phyloP scores from a whole-genome alignment of 805 yeast species.

The Vanderwaltozyma polyspora region DNA sequence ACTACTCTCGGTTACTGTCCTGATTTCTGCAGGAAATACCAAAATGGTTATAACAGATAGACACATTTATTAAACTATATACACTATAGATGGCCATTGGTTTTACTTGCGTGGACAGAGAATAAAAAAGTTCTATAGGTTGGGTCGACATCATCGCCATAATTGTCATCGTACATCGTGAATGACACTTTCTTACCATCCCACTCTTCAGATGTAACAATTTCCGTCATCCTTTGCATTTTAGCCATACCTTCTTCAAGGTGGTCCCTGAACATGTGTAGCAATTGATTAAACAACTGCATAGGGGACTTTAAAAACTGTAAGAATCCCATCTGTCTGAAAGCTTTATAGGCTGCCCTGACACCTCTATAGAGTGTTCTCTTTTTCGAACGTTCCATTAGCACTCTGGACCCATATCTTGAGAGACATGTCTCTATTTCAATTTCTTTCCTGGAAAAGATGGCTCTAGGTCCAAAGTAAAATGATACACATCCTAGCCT shows the following conservation, averaged over 20 bases:
- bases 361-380: not conserved
- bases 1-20: no score
- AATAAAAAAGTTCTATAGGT: no score
- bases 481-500: conserved; percentile 1
- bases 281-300: not conserved
- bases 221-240: not conserved
- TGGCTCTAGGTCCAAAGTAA: not conserved
- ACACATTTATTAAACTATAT: no score
- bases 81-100: no score
- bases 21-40: no score
- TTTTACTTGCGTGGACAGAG: no score
- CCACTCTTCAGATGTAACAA: not conserved
- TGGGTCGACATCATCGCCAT: no score
- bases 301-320: not conserved
- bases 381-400: not conserved
- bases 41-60: no score
- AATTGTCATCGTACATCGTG: not conserved
- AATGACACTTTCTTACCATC: not conserved
- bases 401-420: not conserved
- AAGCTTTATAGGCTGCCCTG: not conserved
- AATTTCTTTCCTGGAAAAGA: not conserved
- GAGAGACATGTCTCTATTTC: conserved; percentile 4
- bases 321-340: not conserved
- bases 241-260: conserved; percentile 1
- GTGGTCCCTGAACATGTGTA: not conserved